Base-by-base conservation (phyloP, 2,329 filamentous ascomycete genomes). In the Madurella fahalii region DNA sequence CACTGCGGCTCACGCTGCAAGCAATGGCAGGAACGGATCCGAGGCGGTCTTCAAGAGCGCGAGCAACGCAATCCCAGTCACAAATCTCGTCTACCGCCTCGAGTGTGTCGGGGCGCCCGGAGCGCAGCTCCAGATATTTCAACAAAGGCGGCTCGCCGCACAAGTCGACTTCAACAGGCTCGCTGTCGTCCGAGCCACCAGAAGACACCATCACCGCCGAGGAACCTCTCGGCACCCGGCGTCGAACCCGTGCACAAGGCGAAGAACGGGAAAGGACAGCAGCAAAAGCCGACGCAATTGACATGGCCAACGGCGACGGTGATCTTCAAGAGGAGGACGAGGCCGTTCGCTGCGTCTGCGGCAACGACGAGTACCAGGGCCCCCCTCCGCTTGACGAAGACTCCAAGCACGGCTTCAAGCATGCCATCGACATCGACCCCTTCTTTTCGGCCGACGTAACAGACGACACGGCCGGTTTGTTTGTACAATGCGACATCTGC, bases 401-500 rank as follows among this genome's bases (percentile, higher is more conserved):
- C 60, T 68, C 72, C 50, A 80, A 79, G 58, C 69, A 74, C 47
- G 75, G 72, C 42, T 67, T 78, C 58, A 84, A 83, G 63, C 79
- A 83, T 56, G 78, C 81, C 55, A 77, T 77, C 66, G 77, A 83
- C 65, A 70, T 77, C 59, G 77, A 84, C 64, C 72, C 80, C 69
- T 74, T 84, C 74, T 72, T 79, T 71, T 71, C 78, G 70, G 74
- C 84, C 74, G 75, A 85, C 60, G 78, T 90, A 59, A 83, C 85
- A 32, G 91, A 96, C 66, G 93, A 97, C 61, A 81, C 93, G 62
- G 94, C 93, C 43, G 93, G 92, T 50, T 87, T 97, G 72, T 99
- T 96, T 73, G 92, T 99, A 62, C 93, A 97, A 76, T 99, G 94
- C 80, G 94, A 97, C 73, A 80, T 89, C 61, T 99, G 94, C 78